A percentile compares a stretch with the other conserved stretches of the same genome.
Conservation (phyloP, 2,329 filamentous ascomycete species). For the Aspergillus unguis region DNA sequence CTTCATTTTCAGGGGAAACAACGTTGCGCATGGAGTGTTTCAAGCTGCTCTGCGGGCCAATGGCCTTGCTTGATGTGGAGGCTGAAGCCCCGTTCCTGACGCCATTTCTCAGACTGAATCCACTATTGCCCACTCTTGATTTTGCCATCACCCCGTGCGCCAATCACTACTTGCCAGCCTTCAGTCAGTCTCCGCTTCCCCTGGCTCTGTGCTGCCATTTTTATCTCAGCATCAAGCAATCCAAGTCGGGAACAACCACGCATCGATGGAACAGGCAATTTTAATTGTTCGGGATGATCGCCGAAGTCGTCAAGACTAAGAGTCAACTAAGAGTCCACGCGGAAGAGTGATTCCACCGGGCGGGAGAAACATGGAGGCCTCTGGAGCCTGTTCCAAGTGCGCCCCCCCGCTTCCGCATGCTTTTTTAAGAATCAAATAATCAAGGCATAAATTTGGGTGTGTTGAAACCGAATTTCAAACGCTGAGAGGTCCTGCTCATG, state of each 20-base stretch:
- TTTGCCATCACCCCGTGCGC: slow-evolving; percentile 10
- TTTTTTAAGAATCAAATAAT: neutral
- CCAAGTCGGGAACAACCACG: no score
- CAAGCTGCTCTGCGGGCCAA: slow-evolving; percentile 12
- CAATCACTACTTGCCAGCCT: slow-evolving; percentile 7
- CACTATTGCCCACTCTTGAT: slow-evolving; percentile 7
- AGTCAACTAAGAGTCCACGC: neutral
- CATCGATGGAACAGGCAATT: slow-evolving; percentile 2
- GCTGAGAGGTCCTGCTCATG: neutral
- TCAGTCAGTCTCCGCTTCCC: slow-evolving; percentile 11
- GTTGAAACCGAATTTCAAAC: neutral
- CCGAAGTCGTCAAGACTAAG: neutral
- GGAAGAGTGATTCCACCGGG: neutral
- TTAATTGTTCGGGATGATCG: neutral
- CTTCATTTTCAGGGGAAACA: slow-evolving; percentile 10
- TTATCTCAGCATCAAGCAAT: slow-evolving; percentile 3
- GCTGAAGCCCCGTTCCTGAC: slow-evolving; percentile 18
- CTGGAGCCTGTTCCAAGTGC: neutral
- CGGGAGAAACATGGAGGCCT: slow-evolving; percentile 1
- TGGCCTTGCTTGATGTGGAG: neutral
- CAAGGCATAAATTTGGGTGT: neutral
- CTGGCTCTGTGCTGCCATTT: slow-evolving; percentile 17
- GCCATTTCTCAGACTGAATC: slow-evolving; percentile 11
- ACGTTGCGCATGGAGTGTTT: slow-evolving; percentile 18
- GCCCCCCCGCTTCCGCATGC: neutral